A percentile compares a stretch with the other conserved stretches of the same genome.
These are phyloP conservation scores for Microcos paniculata DNA, from an alignment of 345 rosid genomes.

Conservation along the genomic window DNA sequence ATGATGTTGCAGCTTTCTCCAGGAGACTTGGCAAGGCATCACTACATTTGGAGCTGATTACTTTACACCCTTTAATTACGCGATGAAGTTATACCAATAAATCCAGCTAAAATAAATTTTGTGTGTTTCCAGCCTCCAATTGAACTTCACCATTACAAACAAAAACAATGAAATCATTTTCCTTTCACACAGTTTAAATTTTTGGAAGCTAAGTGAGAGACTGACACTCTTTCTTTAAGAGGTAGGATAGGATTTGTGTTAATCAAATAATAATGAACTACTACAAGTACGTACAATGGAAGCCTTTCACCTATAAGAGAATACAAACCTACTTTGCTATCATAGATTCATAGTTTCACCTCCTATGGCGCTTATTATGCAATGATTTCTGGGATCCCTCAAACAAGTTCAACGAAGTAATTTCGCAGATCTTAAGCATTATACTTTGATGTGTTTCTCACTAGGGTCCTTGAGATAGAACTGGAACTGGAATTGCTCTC, in stretches of 20 bases:
- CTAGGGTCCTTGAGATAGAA: slow-evolving; percentile 46
- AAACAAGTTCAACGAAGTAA: slow-evolving; percentile 70
- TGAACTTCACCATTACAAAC: background rate
- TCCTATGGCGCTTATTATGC: slow-evolving; percentile 51
- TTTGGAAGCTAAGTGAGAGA: background rate
- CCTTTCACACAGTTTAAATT: background rate
- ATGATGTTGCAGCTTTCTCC: no score
- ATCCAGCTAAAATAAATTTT: background rate
- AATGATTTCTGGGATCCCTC: slow-evolving; percentile 72
- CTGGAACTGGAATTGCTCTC: slow-evolving; percentile 39
- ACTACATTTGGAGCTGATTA: no score
- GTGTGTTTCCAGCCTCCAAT: background rate
- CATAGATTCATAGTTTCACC: slow-evolving; percentile 37
- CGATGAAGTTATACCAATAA: no score
- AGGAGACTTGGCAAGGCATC: no score
- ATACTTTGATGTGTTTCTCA: slow-evolving; percentile 68
- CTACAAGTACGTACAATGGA: background rate
- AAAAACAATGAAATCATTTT: background rate
- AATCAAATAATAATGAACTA: background rate
- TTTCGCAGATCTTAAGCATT: slow-evolving; percentile 66
- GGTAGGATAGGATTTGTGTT: background rate
- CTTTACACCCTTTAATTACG: no score
- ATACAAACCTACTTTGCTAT: background rate
- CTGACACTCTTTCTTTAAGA: background rate
- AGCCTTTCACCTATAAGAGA: background rate